Evolutionary conservation across 1,284 basidiomycete species (phyloP).

Genomic region (Leccinum griseonigrum): DNA sequence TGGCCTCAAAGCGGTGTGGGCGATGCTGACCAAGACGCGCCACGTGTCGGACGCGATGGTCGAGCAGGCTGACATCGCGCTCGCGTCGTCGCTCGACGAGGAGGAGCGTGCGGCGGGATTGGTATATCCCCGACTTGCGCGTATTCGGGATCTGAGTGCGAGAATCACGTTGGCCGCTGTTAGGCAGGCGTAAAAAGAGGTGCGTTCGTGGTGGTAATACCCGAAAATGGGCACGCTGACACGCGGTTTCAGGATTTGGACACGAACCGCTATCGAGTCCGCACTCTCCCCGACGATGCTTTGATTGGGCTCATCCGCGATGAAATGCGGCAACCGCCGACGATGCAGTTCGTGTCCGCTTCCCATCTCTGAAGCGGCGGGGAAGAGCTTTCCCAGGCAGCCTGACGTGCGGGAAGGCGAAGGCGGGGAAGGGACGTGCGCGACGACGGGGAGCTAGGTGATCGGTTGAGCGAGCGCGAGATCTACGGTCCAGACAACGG

Average conservation of each 20-base stretch:
- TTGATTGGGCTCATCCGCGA: slow-evolving; percentile 49
- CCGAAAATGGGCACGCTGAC: too few species aligned
- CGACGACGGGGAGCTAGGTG: slow-evolving; percentile 70
- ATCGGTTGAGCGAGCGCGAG: not conserved
- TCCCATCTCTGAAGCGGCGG: slow-evolving; percentile 20
- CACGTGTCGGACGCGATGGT: slow-evolving; percentile 66
- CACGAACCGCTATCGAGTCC: slow-evolving; percentile 43
- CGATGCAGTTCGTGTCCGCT: slow-evolving; percentile 2
- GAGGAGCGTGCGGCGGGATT: slow-evolving; percentile 58
- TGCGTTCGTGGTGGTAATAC: slow-evolving; percentile 34
- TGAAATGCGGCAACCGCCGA: slow-evolving; percentile 58
- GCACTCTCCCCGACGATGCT: slow-evolving; percentile 46
- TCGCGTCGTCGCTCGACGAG: slow-evolving; percentile 59
- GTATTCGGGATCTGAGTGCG: slow-evolving; percentile 70
- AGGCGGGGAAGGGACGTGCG: slow-evolving; percentile 53
- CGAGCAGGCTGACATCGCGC: slow-evolving; percentile 56
- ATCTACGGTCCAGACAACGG: not conserved
- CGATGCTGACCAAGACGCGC: slow-evolving; percentile 44
- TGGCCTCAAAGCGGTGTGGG: slow-evolving; percentile 68
- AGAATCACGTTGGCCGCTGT: slow-evolving; percentile 61
- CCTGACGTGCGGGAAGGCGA: not conserved
- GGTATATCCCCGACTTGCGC: slow-evolving; percentile 61
- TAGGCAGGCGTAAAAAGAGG: slow-evolving; percentile 61
- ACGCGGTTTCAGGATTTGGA: slow-evolving; percentile 37
- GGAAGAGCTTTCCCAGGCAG: slow-evolving; percentile 1